Conservation (phyloP, 495 filamentous ascomycete genomes). For the Xylaria nigripes region DNA sequence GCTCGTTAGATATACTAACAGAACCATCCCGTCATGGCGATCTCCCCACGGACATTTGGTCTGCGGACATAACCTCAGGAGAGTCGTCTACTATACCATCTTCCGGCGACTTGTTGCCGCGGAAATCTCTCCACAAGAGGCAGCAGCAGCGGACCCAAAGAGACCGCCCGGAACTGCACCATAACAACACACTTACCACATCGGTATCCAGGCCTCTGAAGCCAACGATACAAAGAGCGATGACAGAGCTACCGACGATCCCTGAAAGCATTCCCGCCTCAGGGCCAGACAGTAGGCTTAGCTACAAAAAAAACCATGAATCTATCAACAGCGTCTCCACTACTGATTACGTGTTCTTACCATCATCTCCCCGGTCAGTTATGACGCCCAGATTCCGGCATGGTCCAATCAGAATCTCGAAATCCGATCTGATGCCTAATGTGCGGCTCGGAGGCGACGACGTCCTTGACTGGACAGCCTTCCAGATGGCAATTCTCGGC, state of each 20-base stretch:
- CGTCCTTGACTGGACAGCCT: constrained; percentile 48
- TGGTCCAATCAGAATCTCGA: constrained; percentile 40
- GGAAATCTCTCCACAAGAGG: constrained; percentile 12
- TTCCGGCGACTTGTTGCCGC: constrained; percentile 8
- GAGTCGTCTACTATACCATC: constrained; percentile 5
- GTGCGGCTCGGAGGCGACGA: constrained; percentile 35
- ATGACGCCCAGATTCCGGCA: constrained; percentile 38
- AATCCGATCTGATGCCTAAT: constrained; percentile 29
- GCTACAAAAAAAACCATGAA: constrained; percentile 11
- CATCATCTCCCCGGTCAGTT: constrained; percentile 34
- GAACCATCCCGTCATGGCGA: constrained; percentile 34
- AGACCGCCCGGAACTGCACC: neutral
- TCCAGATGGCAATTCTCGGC: constrained; percentile 48
- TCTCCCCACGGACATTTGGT: constrained; percentile 19
- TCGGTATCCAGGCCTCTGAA: neutral
- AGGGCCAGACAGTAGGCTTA: constrained; percentile 12
- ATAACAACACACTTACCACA: constrained; percentile 12
- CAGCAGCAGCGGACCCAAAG: constrained; percentile 4
- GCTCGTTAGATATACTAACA: constrained; percentile 23
- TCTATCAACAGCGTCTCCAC: constrained; percentile 21
- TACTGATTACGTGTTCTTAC: constrained; percentile 33
- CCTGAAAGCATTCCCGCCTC: constrained; percentile 26
- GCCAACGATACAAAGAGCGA: constrained; percentile 10
- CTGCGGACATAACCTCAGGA: constrained; percentile 17
- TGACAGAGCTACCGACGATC: constrained; percentile 35